Evolutionary conservation across 1,139 yeast species (phyloP), one percentile per base, ranked within the genome.

Genomic region (Hyphopichia pseudoburtonii): DNA sequence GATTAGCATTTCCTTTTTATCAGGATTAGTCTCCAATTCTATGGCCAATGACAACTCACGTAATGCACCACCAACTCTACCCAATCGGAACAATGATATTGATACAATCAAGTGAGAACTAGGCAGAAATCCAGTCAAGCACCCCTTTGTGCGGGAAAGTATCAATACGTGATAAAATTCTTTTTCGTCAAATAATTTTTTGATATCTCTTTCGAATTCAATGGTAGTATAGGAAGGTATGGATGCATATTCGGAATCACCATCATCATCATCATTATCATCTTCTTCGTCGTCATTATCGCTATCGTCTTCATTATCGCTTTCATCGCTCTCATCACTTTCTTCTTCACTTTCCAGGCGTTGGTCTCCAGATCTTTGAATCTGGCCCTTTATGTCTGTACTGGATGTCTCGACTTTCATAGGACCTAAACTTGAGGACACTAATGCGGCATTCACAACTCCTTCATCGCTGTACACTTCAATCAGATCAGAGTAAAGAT

Each of bases 21-120:
- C 32, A 0, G 41, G 36, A 32, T 46, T 45, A 11, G 41, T 31
- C 32, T 60, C 60, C 21, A 48, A 36, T 38, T 64, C 70, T 8
- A 62, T 54, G 1, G 60, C 51, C 11, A 63, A 28, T 1, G 65
- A 52, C 14, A 60, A 38, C 37, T 61, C 60, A 22, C 68, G 40
- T 14, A 62, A 42, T 0, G 58, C 64, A 4, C 56, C 56, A 9
- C 48, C 48, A 9, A 46, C 33, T 18, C 70, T 40, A 1, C 68
- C 66, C 8, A 63, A 32, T 11, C 43, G 37, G 38, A 60, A 54
- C 22, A 63, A 44, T 1, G 58, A 45, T 10, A 57, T 39, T 2
- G 59, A 52, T 15, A 60, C 30, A 2, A 56, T 33, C n/a, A 51
- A 18, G 24, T 34, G 40, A 18, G 39, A 39, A 8, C 44, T 30